Conservation (phyloP, 2,329 filamentous ascomycete species). For the Fusarium guadeloupense region DNA sequence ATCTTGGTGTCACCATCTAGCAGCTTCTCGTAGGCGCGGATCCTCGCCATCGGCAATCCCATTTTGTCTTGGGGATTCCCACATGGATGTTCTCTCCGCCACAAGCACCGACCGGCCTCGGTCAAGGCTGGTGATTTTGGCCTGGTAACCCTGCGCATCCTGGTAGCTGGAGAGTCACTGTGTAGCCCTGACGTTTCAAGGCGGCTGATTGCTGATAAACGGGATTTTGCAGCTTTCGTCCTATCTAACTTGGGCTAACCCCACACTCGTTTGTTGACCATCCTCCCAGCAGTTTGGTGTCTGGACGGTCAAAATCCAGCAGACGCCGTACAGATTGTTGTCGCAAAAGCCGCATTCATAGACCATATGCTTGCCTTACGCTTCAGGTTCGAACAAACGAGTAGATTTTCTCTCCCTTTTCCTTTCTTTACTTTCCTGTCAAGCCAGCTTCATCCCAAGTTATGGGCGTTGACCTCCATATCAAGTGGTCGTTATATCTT, state of each 20-base stretch:
- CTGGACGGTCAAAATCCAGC: constrained; percentile 29
- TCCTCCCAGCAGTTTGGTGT: constrained; percentile 33
- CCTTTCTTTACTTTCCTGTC: not conserved
- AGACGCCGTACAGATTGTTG: constrained; percentile 33
- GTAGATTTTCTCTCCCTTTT: not conserved
- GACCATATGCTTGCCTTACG: constrained; percentile 18
- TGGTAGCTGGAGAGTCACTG: constrained; percentile 32
- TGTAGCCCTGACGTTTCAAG: constrained; percentile 37
- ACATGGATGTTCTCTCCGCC: constrained; percentile 8
- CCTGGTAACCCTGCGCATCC: constrained; percentile 36
- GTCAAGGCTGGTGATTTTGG: constrained; percentile 27
- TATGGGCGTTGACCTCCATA: constrained; percentile 5
- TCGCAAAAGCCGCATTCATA: constrained; percentile 33
- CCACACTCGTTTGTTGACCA: constrained; percentile 41
- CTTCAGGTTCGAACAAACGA: constrained; percentile 6
- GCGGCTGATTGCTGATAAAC: constrained; percentile 37
- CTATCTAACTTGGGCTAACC: constrained; percentile 36
- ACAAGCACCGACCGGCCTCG: constrained; percentile 21
- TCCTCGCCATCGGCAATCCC: constrained; percentile 32
- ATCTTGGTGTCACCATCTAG: constrained; percentile 38
- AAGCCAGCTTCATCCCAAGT: constrained; percentile 6
- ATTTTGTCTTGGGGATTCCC: constrained; percentile 16
- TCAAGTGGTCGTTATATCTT: constrained; percentile 9
- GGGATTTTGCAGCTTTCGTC: constrained; percentile 37
- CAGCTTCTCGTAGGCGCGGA: constrained; percentile 31